Base-by-base conservation (phyloP, 2,329 filamentous ascomycete genomes). In the Botrytis byssoidea region DNA sequence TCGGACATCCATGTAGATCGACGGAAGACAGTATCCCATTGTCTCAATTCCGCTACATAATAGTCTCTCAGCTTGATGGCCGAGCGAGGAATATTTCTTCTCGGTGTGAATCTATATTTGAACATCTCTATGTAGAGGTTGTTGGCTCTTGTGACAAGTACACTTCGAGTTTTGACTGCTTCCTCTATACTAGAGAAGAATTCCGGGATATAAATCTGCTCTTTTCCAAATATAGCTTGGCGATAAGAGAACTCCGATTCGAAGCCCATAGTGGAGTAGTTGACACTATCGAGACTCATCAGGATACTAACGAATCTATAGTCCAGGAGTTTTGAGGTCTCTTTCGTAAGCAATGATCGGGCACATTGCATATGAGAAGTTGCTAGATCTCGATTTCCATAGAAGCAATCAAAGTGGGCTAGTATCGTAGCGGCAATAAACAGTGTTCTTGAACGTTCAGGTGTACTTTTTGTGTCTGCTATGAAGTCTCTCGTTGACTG, bases 271-370 rank as follows among this genome's bases (percentile, higher is more conserved):
- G 74, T 65, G 22, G 59, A 74, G 14, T 77, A 60, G 9, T 75
- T 75, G 68, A 77, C 88, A 60, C 90, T 88, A 9, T 88, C 88
- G 1, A 90, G 82, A 7, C 88, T 85, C 2, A 86, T 89, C 77
- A 90, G 90, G 83, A 90, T 88, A 68, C 86, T 85, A 14, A 87
- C 83, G n/a, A 90, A 83, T 76, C 89, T 88, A 69, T 88, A 85
- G 75, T 89, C 87, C 16, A 70, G 57, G 35, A 9, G 82, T 25
- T 73, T 72, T 10, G 66, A 67, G 80, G 32, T 69, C 51, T 16
- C 68, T 42, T 75, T 63, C 18, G 68, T 64, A 40, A 73, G 60
- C 37, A 79, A 46, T 79, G 25, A 84, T n/a, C 77, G 75, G 16
- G 75, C 78, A 57, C 75, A 78, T 9, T 74, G 74, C 42, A 91